Evolutionary conservation across 169 alveolate genomes (phyloP).

Genomic region (Plasmodium cynomolgi): DNA sequence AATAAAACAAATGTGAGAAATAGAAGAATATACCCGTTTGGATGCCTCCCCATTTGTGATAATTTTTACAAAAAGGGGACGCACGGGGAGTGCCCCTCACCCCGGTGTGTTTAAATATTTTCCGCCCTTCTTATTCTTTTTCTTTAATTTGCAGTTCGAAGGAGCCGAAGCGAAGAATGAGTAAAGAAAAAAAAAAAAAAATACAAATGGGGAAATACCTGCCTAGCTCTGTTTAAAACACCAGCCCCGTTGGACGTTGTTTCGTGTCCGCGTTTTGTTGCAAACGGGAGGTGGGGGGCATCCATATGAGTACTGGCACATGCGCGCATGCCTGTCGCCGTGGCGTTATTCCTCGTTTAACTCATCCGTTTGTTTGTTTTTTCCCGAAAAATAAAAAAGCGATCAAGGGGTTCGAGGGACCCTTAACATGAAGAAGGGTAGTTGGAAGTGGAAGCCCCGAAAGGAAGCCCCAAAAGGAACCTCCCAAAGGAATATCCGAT

Average conservation of each 20-base stretch:
- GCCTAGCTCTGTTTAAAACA: neutral
- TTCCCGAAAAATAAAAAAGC: conserved; percentile 22
- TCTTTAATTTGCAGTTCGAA: conserved; percentile 9
- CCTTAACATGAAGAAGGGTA: conserved; percentile 15
- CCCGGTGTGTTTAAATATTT: neutral
- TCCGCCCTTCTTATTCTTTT: neutral
- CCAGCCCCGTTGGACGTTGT: neutral
- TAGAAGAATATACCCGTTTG: neutral
- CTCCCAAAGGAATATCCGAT: neutral
- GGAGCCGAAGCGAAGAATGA: conserved; percentile 8
- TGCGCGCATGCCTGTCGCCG: neutral
- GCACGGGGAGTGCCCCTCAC: neutral
- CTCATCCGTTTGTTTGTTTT: neutral
- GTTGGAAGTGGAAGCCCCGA: neutral
- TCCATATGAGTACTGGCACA: neutral
- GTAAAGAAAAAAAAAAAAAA: conserved; percentile 2
- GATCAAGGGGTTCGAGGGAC: conserved; percentile 67
- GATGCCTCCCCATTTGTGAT: neutral
- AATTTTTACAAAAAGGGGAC: neutral
- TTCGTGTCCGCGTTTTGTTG: neutral
- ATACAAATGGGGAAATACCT: neutral
- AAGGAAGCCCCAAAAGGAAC: neutral
- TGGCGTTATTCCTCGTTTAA: neutral
- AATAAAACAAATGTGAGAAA: neutral
- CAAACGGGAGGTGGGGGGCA: neutral